Evolutionary conservation across 352 stramenopile species (phyloP), one percentile per base, ranked within the genome.

Genomic region (Phytopythium cucurbitacearum): DNA sequence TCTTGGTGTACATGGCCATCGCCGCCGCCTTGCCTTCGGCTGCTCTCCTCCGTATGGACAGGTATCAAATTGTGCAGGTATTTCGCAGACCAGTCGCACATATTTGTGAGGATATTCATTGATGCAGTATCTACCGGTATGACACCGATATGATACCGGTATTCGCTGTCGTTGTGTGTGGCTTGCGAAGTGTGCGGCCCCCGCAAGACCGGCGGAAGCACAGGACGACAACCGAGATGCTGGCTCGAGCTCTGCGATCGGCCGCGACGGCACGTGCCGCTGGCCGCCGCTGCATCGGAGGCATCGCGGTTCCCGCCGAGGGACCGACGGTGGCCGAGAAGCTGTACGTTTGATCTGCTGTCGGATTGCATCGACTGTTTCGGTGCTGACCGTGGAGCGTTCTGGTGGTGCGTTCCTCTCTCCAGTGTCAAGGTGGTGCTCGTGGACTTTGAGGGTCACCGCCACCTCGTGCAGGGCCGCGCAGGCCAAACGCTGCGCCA

Each of bases 381-480:
- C 87, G 57, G 82, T 95, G 33, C 72, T 83, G 57, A 76, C 94
- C 5, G 72, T 95, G 50, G 81, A 95, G 33, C 39, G 3, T 35
- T 54, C 34, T 56, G 28, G 32, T 48, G 32, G 41, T 59, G 33
- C 36, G 45, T 53, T 34, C 51, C 33, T 49, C 32, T 21, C 6
- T 12, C 3, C 60, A 94, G 83, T 12, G 84, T 94, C 41, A 92
- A 88, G 57, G 82, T 95, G 33, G 74, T 83, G 57, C 79, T 95
- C 5, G 72, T 95, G 50, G 84, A 95, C 76, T 95, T 78, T 53
- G 82, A 93, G 52, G 85, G 85, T 66, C 89, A 93, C 66, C 85
- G 85, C 63, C 85, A 95, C 71, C 70, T 89, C 47, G 62, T 94
- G 34, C 70, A 89, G 64, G 85, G 85, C 40, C 85, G 84, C 49